Evolutionary conservation across 805 yeast genomes (phyloP).

Genomic region (Naumovozyma castellii): DNA sequence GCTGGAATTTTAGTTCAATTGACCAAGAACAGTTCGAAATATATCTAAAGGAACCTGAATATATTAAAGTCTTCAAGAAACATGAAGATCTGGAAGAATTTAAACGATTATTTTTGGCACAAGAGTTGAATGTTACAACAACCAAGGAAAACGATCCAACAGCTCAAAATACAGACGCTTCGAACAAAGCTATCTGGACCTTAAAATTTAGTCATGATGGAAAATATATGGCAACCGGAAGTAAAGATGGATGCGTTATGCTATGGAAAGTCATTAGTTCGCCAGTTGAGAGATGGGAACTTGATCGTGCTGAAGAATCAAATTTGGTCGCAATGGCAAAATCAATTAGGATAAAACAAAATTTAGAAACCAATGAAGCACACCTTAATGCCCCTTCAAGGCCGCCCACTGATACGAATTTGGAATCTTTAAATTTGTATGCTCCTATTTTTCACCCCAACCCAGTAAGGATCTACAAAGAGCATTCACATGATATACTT

Average conservation of each 20-base stretch:
- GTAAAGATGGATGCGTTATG: conserved; percentile 57
- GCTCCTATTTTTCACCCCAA: conserved; percentile 72
- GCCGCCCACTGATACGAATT: not conserved
- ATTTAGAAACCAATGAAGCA: not conserved
- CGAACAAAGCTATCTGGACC: conserved; percentile 50
- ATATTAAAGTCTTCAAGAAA: conserved; percentile 41
- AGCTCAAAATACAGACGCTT: conserved; percentile 2
- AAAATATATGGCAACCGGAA: conserved; percentile 73
- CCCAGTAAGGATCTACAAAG: conserved; percentile 52
- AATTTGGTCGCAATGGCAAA: conserved; percentile 7
- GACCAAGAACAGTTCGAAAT: conserved; percentile 33
- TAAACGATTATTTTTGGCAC: conserved; percentile 53
- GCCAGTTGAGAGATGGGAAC: conserved; percentile 54
- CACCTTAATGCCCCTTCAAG: not conserved
- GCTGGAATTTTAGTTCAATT: conserved; percentile 16
- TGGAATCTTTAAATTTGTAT: conserved; percentile 23
- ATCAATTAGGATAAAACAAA: not conserved
- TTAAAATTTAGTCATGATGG: conserved; percentile 74
- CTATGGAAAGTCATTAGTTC: conserved; percentile 77
- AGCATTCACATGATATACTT: conserved; percentile 64
- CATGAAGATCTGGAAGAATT: conserved; percentile 39
- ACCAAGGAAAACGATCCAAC: not conserved
- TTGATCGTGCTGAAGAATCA: conserved; percentile 15
- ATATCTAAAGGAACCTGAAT: conserved; percentile 44
- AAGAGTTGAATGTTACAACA: conserved; percentile 36